These are phyloP conservation scores for Boechera divaricarpa DNA, from an alignment of 345 rosid genomes.

Conservation along the genomic window DNA sequence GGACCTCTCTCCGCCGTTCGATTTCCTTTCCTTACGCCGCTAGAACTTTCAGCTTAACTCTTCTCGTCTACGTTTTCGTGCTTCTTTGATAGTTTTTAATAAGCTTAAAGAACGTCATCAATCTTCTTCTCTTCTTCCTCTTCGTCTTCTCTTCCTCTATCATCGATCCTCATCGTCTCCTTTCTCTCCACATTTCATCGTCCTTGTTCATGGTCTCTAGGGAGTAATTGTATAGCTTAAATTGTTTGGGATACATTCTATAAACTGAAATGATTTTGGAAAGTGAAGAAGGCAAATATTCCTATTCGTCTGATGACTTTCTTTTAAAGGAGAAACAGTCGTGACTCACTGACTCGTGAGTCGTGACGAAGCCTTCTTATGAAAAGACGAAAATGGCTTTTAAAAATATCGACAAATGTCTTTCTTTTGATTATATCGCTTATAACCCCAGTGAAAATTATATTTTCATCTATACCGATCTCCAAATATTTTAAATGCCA, in stretches of 20 bases:
- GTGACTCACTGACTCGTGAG: background rate
- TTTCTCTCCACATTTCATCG: constrained; percentile 33
- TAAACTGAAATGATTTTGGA: background rate
- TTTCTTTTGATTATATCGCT: too few species aligned
- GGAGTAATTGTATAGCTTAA: constrained; percentile 4
- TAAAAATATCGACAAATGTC: too few species aligned
- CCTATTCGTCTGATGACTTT: background rate
- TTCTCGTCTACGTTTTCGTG: constrained; percentile 37
- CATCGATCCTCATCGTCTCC: constrained; percentile 13
- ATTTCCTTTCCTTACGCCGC: constrained; percentile 15
- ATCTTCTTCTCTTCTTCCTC: constrained; percentile 46
- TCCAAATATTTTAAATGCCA: too few species aligned
- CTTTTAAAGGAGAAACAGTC: constrained; percentile 18
- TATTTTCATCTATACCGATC: too few species aligned
- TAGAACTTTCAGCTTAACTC: constrained; percentile 21
- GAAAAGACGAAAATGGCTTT: too few species aligned
- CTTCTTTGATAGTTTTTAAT: constrained; percentile 41
- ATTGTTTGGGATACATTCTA: constrained; percentile 34
- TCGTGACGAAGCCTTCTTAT: constrained; percentile 16
- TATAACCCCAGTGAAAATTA: too few species aligned
- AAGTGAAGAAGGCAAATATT: constrained; percentile 12
- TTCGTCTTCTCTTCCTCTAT: constrained; percentile 23
- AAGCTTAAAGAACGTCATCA: constrained; percentile 41
- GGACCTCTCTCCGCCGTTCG: constrained; percentile 29
- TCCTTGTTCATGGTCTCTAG: constrained; percentile 30